Evolutionary conservation across 2,329 filamentous ascomycete genomes (phyloP), one percentile per base, ranked within the genome.

Genomic region (Phoma herbarum): DNA sequence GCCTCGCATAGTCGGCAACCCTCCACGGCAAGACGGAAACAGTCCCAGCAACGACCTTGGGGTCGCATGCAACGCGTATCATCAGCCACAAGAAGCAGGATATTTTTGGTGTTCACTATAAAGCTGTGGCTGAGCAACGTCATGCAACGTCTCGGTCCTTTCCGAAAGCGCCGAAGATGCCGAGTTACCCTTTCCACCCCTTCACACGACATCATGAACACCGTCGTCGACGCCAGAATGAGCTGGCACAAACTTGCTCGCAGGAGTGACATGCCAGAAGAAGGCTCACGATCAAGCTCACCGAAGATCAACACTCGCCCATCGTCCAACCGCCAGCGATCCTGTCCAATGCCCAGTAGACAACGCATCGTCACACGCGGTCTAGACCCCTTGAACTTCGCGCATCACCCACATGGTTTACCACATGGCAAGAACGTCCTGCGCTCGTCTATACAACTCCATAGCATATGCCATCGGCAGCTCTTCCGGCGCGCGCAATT

Each of bases 81-180:
- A 42, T 59, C 56, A 59, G 50, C 56, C 50, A 53, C 56, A 53
- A 33, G 35, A 41, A 49, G 39, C 45, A 50, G 16, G 45, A 45
- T 56, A 50, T 53, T 53, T 58, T 59, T 49, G 56, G 56, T 53
- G 37, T 33, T 53, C 37, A 53, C 16, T 14, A 29, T 53, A 31
- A 45, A 31, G 20, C 18, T 35, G 45, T 59, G 56, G 56, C 56
- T 59, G 50, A 60, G 57, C 57, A 54, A 51, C 41, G 51, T 55
- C 57, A 55, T 47, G 46, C 51, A 47, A 45, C 33, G 28, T 51
- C 46, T 59, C 57, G 47, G 50, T 26, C 41, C 46, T 23, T 42
- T 42, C 46, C 46, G 57, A 43, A 23, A 44, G 41, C 39, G 41
- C 57, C 57, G 46, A 51, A 26, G 12, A 23, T 59, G 57, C 57